Base-by-base conservation (phyloP, 2,329 filamentous ascomycete species). In the Ophiosphaerella narmari region DNA sequence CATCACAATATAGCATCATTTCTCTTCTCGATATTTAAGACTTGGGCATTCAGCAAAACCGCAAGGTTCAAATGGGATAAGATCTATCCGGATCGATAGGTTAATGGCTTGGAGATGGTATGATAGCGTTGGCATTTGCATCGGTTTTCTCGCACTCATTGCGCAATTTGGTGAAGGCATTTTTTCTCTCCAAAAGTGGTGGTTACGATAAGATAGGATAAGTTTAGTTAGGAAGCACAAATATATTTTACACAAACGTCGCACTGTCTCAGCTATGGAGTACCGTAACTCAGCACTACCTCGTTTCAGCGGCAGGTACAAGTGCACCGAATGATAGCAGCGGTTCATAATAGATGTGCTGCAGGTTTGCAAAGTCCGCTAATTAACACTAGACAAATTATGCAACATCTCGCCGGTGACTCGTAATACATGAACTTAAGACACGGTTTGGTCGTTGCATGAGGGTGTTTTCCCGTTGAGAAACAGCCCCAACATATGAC, bases 31-130 rank as follows among this genome's bases (percentile, higher is more conserved):
- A 55, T 40, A 52, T 40, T 42, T 46, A 54, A 62, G 59, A 62
- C 47, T 61, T 61, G 48, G 51, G 52, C 43, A 43, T 37, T 52
- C 21, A 48, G 48, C 46, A 33, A 48, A 54, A 51, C 59, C 60
- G 62, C 62, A 55, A 65, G 62, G 62, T 57, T 50, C 46, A 36
- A 50, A 54, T 48, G 31, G 42, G 37, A 34, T 39, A 31, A 45
- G 39, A 36, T 29, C 49, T 26, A 46, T 35, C 5, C 32, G 46
- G 34, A 33, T 44, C 48, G 40, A 41, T 35, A 44, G 34, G 52
- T 43, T 49, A 43, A 45, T 51, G 46, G 47, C 32, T 46, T 39
- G 50, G 47, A 50, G 55, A 54, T 52, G 52, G 48, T 38, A 40
- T 50, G 44, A 29, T 11, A 29, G 26, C 26, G 26, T 29, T 42